Base-by-base conservation (phyloP, 345 rosid species). In the Excoecaria agallocha region DNA sequence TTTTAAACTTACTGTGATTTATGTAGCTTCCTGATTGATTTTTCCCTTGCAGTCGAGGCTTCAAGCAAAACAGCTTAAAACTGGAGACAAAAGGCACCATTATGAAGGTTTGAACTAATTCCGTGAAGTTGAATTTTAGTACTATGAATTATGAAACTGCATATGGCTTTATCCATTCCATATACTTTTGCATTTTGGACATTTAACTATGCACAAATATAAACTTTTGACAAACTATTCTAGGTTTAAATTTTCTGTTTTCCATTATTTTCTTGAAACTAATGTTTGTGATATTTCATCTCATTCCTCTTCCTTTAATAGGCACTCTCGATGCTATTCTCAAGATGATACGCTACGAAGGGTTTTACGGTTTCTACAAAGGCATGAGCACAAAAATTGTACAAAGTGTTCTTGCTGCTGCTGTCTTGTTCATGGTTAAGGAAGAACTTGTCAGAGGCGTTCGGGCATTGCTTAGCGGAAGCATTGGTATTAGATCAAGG, bases 361-460 rank as follows among this genome's bases (percentile, higher is more conserved):
- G 99, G 45, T 78, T 87, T 45, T 69, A 82, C 20, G 91, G 98
- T 35, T 93, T 95, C 79, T 95, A 95, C 90, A 90, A 93, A 76
- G 99, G 99, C 43, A 95, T 95, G 98, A 86, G 90, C 84, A 91
- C 96, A 8, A 93, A 91, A 84, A 90, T 93, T 25, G 82, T 84
- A 1, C 99, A 95, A 78, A 95, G 99, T 60, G 98, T 93, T 76
- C 91, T 93, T 19, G 92, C 97, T 0, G 97, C 98, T 55, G 96
- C 98, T 24, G 90, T 91, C 22, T 77, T 95, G 76, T 95, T 95
- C 89, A 91, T 90, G 97, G 75, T 93, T 20, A 93, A 95, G 85
- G 99, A 91, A 82, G 98, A 93, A 80, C 93, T 93, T n/a, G 96
- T 93, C 46, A 85, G 79, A 71, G 89, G 93, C 55, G 86, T 86